Evolutionary conservation across 2,329 filamentous ascomycete species (phyloP).

Genomic region (Mariannaea sp.): DNA sequence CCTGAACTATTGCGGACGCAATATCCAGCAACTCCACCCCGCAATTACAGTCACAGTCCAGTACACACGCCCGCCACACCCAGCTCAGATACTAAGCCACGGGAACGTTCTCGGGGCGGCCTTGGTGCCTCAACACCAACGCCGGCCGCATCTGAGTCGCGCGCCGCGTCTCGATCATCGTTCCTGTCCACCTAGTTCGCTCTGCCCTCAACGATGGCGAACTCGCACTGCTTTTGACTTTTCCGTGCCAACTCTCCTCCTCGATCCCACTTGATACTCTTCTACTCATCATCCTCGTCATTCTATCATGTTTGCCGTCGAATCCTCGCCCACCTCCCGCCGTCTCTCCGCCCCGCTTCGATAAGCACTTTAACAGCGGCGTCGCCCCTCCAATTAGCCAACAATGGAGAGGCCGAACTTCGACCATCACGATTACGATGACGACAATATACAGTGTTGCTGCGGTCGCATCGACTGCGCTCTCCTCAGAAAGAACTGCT

Average conservation of each 20-base stretch:
- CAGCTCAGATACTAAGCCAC: slow-evolving; percentile 17
- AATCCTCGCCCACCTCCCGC: slow-evolving; percentile 4
- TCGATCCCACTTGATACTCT: background rate
- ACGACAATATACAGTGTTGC: slow-evolving; percentile 68
- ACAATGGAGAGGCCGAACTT: slow-evolving; percentile 36
- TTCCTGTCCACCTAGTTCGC: background rate
- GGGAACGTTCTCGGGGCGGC: background rate
- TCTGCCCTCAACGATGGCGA: background rate
- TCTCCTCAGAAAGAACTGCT: slow-evolving; percentile 80
- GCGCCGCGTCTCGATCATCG: background rate
- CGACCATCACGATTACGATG: slow-evolving; percentile 31
- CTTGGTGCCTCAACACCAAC: slow-evolving; percentile 19
- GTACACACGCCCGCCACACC: background rate
- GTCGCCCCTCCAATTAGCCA: slow-evolving; percentile 28
- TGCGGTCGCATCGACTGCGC: slow-evolving; percentile 82
- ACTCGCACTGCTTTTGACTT: background rate
- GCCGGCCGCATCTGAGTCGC: background rate
- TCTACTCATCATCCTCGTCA: background rate
- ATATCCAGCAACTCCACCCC: background rate
- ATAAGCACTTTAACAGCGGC: slow-evolving; percentile 9
- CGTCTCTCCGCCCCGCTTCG: slow-evolving; percentile 15
- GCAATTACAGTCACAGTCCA: slow-evolving; percentile 6
- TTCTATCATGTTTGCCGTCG: slow-evolving; percentile 13
- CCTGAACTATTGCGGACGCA: no score
- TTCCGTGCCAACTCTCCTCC: no score